Evolutionary conservation across 306 rosid genomes (phyloP), one percentile per base, ranked within the genome.

Genomic region (Corylus heterophylla): DNA sequence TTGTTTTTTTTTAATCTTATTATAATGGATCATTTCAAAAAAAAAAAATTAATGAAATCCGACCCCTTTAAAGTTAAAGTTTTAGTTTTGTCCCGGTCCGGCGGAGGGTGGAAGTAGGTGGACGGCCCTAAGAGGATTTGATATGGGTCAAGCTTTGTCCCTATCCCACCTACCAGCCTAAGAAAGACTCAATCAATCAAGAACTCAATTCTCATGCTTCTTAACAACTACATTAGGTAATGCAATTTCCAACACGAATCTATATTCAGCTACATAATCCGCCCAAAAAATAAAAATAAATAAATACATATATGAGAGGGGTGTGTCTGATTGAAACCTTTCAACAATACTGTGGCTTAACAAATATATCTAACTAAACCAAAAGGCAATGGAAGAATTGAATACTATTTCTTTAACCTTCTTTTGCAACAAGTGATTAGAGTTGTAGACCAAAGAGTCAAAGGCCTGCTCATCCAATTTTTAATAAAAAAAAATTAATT

Each of bases 81-180:
- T 42, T 1, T 42, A 42, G 7, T 42, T 5, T 6, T 1, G 7
- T 42, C 45, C 45, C 45, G 7, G 35, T 2, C 2, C 3, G 35
- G 35, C 44, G 0, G 7, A 55, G 81, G 55, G 66, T 76, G 6
- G 11, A 69, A 62, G 87, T 62, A 54, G 85, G 76, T 79, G 69
- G 76, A 63, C 83, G 76, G 66, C 83, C 78, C 47, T 51, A 61
- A 59, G 55, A 50, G n/a, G 66, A 42, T 44, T 55, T 77, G 25
- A 12, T 78, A 17, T 14, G 44, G 8, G 79, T 59, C 79, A 58
- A 71, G 45, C 54, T 48, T 77, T 73, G 73, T 75, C 76, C 27
- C 54, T 58, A 6, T 73, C 83, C 50, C 59, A 81, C 80, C 89
- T 5, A 69, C 83, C 74, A 69, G 55, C 25, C 63, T 61, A 83